A percentile compares a stretch with the other conserved stretches of the same genome.
These are phyloP conservation scores for Nicotiana sylvestris DNA, from an alignment of 257 asterid species.

Conservation along the genomic window DNA sequence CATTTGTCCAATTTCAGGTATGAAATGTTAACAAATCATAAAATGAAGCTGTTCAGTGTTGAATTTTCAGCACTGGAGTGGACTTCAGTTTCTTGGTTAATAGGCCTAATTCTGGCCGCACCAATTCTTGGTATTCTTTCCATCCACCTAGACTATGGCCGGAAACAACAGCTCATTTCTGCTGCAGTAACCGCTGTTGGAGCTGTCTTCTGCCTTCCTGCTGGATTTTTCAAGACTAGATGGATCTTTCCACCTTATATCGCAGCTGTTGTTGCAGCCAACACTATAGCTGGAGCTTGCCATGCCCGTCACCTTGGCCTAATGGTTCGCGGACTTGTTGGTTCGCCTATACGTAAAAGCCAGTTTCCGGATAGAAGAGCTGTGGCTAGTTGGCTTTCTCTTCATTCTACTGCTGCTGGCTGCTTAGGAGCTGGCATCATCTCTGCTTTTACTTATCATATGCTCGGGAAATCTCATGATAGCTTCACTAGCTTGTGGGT, in stretches of 20 bases:
- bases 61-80: slow-evolving; percentile 60
- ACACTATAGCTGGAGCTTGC: slow-evolving; percentile 55
- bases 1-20: slow-evolving; percentile 32
- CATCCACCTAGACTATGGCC: slow-evolving; percentile 57
- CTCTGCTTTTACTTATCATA: slow-evolving; percentile 58
- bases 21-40: slow-evolving; percentile 41
- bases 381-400: slow-evolving; percentile 58
- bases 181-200: slow-evolving; percentile 70
- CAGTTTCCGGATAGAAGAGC: slow-evolving; percentile 49
- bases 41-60: slow-evolving; percentile 36
- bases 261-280: slow-evolving; percentile 58
- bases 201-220: slow-evolving; percentile 83
- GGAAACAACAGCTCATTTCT: slow-evolving; percentile 55
- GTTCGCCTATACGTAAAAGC: slow-evolving; percentile 35
- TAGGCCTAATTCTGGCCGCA: slow-evolving; percentile 66
- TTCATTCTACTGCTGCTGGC: slow-evolving; percentile 68
- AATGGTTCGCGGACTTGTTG: slow-evolving; percentile 62
- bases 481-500: slow-evolving; percentile 80
- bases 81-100: slow-evolving; percentile 75
- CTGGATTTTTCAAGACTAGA: slow-evolving; percentile 63
- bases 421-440: slow-evolving; percentile 65
- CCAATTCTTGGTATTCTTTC: slow-evolving; percentile 56
- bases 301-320: slow-evolving; percentile 74
- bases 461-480: slow-evolving; percentile 61
- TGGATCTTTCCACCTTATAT: slow-evolving; percentile 76